A percentile compares a stretch with the other conserved stretches of the same genome.
Evolutionary conservation across 176 grass and related monocot genomes (phyloP).

Genomic region (Cenchrus purpureus): DNA sequence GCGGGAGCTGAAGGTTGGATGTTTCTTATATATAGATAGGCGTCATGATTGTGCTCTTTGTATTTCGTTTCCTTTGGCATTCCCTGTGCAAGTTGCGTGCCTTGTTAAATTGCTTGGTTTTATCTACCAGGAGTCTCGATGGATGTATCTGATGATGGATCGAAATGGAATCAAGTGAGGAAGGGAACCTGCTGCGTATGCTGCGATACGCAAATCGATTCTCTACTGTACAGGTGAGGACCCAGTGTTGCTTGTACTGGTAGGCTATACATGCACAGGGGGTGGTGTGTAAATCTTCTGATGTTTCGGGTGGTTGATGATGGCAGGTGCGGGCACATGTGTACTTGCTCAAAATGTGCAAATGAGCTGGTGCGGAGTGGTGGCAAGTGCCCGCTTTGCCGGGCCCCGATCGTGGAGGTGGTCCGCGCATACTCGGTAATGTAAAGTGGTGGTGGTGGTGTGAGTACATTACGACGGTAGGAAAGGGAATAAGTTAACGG

Average conservation of each 20-base stretch:
- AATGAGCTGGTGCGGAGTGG: slow-evolving; percentile 82
- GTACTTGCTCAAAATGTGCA: slow-evolving; percentile 97
- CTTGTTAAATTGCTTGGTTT: neutral
- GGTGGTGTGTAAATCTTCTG: neutral
- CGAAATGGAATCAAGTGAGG: slow-evolving; percentile 92
- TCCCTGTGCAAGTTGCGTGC: neutral
- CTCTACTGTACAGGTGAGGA: slow-evolving; percentile 90
- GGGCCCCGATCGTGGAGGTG: slow-evolving; percentile 89
- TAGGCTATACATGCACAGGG: neutral
- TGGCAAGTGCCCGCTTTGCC: slow-evolving; percentile 93
- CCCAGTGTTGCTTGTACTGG: neutral
- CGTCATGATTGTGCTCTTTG: neutral
- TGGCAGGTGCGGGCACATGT: slow-evolving; percentile 97
- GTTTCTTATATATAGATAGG: neutral
- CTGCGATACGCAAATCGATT: slow-evolving; percentile 87
- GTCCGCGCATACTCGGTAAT: slow-evolving; percentile 85
- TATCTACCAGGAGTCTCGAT: slow-evolving; percentile 46
- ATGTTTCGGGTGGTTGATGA: neutral
- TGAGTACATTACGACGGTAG: slow-evolving; percentile 36
- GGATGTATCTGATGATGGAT: slow-evolving; percentile 69
- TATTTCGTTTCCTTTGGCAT: neutral
- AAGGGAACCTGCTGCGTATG: slow-evolving; percentile 97
- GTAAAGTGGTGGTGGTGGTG: slow-evolving; percentile 43
- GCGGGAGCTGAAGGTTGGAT: slow-evolving; percentile 63
- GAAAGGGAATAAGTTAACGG: slow-evolving; percentile 47